Evolutionary conservation across 2,329 filamentous ascomycete genomes (phyloP).

Genomic region (Aspergillus floridensis): DNA sequence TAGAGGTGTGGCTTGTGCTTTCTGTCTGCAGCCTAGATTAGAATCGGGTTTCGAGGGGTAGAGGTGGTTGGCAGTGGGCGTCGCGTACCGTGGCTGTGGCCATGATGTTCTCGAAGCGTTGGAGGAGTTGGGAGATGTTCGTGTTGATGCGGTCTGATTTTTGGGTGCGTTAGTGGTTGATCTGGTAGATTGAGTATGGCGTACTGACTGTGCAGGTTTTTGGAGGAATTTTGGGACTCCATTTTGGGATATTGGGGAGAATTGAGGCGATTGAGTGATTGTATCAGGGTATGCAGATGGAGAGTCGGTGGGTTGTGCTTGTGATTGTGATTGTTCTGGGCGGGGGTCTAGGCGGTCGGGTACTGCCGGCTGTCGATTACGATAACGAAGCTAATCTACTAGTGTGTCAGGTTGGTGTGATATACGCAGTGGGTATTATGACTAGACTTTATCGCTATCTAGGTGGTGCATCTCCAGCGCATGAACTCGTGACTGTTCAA

Average conservation of each 20-base stretch:
- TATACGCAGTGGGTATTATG: not conserved
- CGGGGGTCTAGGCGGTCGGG: conserved; percentile 11
- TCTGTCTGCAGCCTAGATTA: conserved; percentile 39
- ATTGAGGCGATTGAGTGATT: not conserved
- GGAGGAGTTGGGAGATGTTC: conserved; percentile 47
- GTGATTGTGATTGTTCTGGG: not conserved
- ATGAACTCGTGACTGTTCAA: too few relatives aligned
- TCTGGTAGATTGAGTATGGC: too few relatives aligned
- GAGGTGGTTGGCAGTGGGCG: not conserved
- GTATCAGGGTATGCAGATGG: not conserved
- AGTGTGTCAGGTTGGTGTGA: not conserved
- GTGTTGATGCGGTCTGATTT: conserved; percentile 49
- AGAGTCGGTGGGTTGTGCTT: conserved; percentile 1
- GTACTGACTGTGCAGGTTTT: conserved; percentile 19
- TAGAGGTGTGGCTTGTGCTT: conserved; percentile 53
- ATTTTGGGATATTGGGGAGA: conserved; percentile 17
- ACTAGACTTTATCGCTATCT: not conserved
- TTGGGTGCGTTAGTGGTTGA: not conserved
- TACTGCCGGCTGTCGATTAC: conserved; percentile 15
- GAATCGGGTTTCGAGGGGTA: too few relatives aligned
- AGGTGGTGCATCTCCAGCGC: too few relatives aligned
- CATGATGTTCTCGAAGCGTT: conserved; percentile 57
- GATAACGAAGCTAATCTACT: not conserved
- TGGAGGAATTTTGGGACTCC: conserved; percentile 31
- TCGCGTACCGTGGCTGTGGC: conserved; percentile 48